These are phyloP conservation scores for Colletotrichum somersetense DNA, from an alignment of 2,329 filamentous ascomycete genomes.

Conservation along the genomic window DNA sequence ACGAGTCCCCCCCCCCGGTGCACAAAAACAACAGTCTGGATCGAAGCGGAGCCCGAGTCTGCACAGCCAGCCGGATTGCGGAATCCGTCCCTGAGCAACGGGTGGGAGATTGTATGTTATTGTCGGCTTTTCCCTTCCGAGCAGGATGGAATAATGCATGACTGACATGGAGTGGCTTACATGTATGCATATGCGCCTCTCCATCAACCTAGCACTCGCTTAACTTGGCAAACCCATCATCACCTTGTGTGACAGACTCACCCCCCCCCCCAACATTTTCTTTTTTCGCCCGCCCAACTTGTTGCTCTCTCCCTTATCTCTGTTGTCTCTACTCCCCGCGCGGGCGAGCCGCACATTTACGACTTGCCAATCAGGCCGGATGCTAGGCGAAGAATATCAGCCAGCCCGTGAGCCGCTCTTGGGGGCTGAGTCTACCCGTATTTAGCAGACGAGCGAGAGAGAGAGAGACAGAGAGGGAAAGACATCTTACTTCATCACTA, in stretches of 20 bases:
- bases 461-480: too few relatives aligned
- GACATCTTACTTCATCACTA: background rate
- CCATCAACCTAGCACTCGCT: constrained; percentile 2
- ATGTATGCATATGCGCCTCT: constrained; percentile 8
- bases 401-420: background rate
- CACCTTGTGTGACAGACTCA: background rate
- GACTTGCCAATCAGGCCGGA: background rate
- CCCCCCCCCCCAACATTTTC: background rate
- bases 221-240: background rate
- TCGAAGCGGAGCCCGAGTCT: background rate
- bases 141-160: background rate
- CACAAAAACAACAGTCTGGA: background rate
- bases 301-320: background rate
- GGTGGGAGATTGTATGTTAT: background rate
- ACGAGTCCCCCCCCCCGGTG: background rate
- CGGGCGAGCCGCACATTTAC: background rate
- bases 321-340: constrained; percentile 1
- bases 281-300: constrained; percentile 3
- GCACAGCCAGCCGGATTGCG: too few relatives aligned
- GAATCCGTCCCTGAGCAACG: too few relatives aligned
- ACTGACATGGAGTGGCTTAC: background rate
- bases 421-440: background rate
- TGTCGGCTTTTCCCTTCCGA: background rate
- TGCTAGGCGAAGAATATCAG: background rate
- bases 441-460: background rate